Base-by-base conservation (phyloP, 306 rosid genomes). In the Castanea crenata region DNA sequence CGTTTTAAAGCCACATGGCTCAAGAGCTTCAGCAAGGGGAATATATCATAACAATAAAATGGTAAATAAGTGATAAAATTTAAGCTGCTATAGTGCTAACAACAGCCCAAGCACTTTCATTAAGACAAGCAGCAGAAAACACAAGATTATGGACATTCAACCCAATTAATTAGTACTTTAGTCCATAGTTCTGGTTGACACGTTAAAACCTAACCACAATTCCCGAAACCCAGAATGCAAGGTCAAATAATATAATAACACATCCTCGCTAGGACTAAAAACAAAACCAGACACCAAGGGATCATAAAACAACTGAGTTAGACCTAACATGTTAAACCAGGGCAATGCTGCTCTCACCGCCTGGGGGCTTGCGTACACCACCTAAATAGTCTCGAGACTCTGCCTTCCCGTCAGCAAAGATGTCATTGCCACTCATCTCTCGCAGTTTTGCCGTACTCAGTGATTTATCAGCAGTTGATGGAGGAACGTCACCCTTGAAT, bases 331-430 rank as follows among this genome's bases (percentile, higher is more conserved):
- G 85, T 88, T 85, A 92, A 83, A 95, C 96, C 94, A 95, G 82
- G 5, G 99, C 99, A 80, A 92, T 91, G 92, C 98, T 95, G 90
- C 99, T 95, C 87, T 95, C 99, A 1, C 99, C 99, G 0, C 98
- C 99, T 1, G 99, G 99, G 71, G 99, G 99, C 83, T 95, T 95
- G 93, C 99, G 93, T 68, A 95, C 97, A 3, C 97, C 97, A 0
- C 99, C 99, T 31, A 92, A 79, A 86, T 82, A 95, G 86, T 95
- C 99, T 79, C 99, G 89, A 52, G 97, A 83, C 86, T 93, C 98
- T 57, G 73, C 91, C 88, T 95, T 95, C 77, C 98, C 99, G 5
- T 95, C 99, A 34, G 99, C 98, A 88, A 95, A 95, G 83, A 95
- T 95, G 89, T 95, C 90, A 15, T 88, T 95, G 31, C 99, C 99